Conservation (phyloP, 352 stramenopile species). For the Phytophthora fragariaefolia region DNA sequence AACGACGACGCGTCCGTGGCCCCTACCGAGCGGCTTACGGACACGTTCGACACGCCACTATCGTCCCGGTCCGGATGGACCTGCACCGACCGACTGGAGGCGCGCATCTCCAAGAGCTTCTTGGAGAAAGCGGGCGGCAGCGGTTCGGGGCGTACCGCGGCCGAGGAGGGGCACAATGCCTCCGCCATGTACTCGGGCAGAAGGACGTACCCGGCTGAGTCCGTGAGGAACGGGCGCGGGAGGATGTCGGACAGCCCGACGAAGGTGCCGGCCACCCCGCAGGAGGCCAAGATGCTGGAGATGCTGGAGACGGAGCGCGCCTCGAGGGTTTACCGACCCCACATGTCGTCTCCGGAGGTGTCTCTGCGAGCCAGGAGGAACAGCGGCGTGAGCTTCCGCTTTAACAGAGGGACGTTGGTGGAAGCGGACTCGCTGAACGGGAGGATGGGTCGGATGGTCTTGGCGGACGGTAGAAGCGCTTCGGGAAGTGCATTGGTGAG, state of each 20-base stretch:
- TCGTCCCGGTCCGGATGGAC: constrained; percentile 40
- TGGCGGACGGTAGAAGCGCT: constrained; percentile 26
- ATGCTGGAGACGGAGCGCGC: constrained; percentile 48
- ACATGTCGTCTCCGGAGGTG: constrained; percentile 32
- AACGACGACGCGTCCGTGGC: constrained; percentile 11
- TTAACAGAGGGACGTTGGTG: constrained; percentile 44
- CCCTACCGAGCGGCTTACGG: constrained; percentile 17
- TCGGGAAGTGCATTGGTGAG: constrained; percentile 26
- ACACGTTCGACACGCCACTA: constrained; percentile 31
- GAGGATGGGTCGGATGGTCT: constrained; percentile 30
- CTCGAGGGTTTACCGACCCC: constrained; percentile 19
- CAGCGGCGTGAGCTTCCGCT: constrained; percentile 68
- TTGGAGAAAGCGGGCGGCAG: constrained; percentile 39
- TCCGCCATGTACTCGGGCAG: constrained; percentile 64
- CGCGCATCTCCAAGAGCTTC: constrained; percentile 69
- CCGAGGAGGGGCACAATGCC: constrained; percentile 45
- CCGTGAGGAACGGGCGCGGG: constrained; percentile 50
- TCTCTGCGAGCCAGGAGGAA: constrained; percentile 23
- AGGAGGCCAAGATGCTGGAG: constrained; percentile 48
- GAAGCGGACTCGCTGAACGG: constrained; percentile 20
- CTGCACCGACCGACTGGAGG: constrained; percentile 65
- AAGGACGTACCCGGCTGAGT: constrained; percentile 73
- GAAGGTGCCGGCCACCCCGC: constrained; percentile 11
- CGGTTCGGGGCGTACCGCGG: constrained; percentile 6
- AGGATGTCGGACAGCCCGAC: constrained; percentile 48